Conservation (phyloP, 345 rosid genomes). For the Arabis hirsuta region DNA sequence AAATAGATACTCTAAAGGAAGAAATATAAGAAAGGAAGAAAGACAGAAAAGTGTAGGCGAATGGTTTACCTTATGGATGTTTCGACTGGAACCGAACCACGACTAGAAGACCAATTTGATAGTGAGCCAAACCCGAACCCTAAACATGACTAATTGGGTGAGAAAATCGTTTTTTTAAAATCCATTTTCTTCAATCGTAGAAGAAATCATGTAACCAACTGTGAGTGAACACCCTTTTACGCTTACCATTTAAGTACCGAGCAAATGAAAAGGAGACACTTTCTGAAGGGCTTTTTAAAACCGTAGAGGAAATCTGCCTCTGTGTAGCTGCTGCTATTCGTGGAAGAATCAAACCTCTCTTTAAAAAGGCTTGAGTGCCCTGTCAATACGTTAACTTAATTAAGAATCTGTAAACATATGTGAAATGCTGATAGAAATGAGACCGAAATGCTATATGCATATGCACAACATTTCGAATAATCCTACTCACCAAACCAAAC, state of each 20-base stretch:
- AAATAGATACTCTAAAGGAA: slow-evolving; percentile 1
- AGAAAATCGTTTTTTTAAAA: neutral
- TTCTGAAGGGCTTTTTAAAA: slow-evolving; percentile 31
- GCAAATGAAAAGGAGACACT: slow-evolving; percentile 39
- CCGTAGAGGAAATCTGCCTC: slow-evolving; percentile 39
- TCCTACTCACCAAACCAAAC: slow-evolving; percentile 1
- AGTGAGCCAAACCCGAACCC: slow-evolving; percentile 33
- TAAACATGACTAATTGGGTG: slow-evolving; percentile 7
- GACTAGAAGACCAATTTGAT: slow-evolving; percentile 21
- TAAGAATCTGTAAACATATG: slow-evolving; percentile 27
- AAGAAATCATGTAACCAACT: slow-evolving; percentile 9
- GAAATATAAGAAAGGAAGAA: neutral
- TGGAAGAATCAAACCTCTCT: slow-evolving; percentile 46
- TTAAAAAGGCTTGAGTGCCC: slow-evolving; percentile 52
- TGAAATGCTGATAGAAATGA: slow-evolving; percentile 1
- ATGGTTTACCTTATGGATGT: slow-evolving; percentile 39
- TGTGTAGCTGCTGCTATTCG: slow-evolving; percentile 37
- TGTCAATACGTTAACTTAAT: slow-evolving; percentile 31
- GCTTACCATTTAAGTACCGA: slow-evolving; percentile 48
- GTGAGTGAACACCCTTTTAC: neutral
- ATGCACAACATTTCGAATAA: neutral
- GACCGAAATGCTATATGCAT: neutral
- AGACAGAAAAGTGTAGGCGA: neutral
- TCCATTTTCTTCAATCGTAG: neutral
- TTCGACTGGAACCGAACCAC: slow-evolving; percentile 22